A percentile compares a stretch with the other conserved stretches of the same genome.
These are phyloP conservation scores for Umbilicus rupestris DNA, from an alignment of 164 flowering plant species.

Conservation along the genomic window DNA sequence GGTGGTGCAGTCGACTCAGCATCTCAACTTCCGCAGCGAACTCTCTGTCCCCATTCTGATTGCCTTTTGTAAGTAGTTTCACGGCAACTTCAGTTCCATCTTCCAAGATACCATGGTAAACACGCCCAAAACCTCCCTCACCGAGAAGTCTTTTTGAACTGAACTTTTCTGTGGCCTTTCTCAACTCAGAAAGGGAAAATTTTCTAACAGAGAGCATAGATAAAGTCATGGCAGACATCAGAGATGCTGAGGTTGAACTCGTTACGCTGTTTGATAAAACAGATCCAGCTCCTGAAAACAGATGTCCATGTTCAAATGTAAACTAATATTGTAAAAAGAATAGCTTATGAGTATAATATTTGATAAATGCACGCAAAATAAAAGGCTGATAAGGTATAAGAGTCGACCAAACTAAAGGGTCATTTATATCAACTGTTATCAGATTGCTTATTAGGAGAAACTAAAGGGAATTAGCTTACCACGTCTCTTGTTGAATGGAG, in stretches of 20 bases:
- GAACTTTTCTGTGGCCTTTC: constrained; percentile 80
- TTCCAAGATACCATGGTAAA: constrained; percentile 63
- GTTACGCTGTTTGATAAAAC: constrained; percentile 52
- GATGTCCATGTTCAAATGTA: neutral
- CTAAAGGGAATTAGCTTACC: constrained; percentile 32
- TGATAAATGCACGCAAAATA: neutral
- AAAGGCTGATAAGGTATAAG: neutral
- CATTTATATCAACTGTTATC: neutral
- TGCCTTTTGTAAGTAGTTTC: constrained; percentile 67
- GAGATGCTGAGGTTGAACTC: constrained; percentile 67
- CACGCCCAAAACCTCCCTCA: constrained; percentile 96
- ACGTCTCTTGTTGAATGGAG: constrained; percentile 64
- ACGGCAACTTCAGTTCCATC: constrained; percentile 77
- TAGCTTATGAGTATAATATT: neutral
- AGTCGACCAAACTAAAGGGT: neutral
- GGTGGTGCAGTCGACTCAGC: constrained; percentile 93
- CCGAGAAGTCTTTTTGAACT: constrained; percentile 64
- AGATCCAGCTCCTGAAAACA: constrained; percentile 50
- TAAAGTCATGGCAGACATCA: constrained; percentile 62
- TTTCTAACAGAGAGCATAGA: constrained; percentile 72
- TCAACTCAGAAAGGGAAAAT: constrained; percentile 65
- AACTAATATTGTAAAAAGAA: neutral
- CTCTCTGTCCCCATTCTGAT: constrained; percentile 77
- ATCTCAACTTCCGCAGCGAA: constrained; percentile 94
- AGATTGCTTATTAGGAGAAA: neutral